Conservation (phyloP, 345 rosid genomes). For the Syzygium oleosum region DNA sequence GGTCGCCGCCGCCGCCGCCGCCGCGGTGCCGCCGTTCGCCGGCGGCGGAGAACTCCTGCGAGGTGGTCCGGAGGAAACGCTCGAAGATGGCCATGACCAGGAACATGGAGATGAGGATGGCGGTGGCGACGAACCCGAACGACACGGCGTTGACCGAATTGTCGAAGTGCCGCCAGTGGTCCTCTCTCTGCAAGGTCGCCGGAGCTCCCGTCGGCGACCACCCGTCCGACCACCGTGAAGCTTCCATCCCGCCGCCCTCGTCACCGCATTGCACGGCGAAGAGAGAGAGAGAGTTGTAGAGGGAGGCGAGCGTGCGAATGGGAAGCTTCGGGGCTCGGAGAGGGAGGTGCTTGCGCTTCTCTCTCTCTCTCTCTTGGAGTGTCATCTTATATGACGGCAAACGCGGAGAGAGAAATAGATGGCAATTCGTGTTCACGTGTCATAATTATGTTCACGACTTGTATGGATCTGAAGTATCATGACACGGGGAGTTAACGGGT, state of each 20-base stretch:
- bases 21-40: constrained; percentile 8
- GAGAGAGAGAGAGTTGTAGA: background rate
- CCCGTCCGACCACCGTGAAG: background rate
- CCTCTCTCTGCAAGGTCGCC: constrained; percentile 35
- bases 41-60: constrained; percentile 10
- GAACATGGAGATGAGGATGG: constrained; percentile 96
- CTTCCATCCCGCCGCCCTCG: background rate
- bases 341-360: background rate
- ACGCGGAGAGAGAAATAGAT: background rate
- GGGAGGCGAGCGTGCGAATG: background rate
- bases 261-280: background rate
- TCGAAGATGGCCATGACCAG: constrained; percentile 91
- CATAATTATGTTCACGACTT: background rate
- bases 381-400: background rate
- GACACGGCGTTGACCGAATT: constrained; percentile 86
- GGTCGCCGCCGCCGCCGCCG: constrained; percentile 21
- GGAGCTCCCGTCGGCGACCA: constrained; percentile 84
- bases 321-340: background rate
- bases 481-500: fast-evolving
- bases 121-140: constrained; percentile 95
- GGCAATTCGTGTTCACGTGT: background rate
- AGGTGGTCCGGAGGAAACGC: constrained; percentile 60
- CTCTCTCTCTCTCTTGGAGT: background rate
- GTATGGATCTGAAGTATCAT: fast-evolving
- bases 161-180: constrained; percentile 46